Conservation (phyloP, 1,284 basidiomycete genomes). For the Paramarasmius palmivorus region DNA sequence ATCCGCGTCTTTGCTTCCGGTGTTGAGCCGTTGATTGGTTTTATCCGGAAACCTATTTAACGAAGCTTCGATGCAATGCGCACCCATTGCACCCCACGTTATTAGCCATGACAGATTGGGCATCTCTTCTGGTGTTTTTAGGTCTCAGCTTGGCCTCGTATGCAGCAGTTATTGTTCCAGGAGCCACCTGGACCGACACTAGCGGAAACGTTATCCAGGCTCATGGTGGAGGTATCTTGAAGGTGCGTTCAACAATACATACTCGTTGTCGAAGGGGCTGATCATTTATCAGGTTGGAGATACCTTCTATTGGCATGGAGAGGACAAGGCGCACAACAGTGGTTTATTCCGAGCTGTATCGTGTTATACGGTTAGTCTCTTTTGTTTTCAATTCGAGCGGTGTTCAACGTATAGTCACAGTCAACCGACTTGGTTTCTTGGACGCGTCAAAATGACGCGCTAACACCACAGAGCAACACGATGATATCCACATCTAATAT, state of each 20-base stretch:
- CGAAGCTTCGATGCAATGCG: too few species aligned
- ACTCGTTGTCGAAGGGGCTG: not conserved
- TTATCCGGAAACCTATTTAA: too few species aligned
- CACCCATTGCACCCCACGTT: too few species aligned
- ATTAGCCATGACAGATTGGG: not conserved
- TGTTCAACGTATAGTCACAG: conserved; percentile 24
- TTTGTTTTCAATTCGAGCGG: not conserved
- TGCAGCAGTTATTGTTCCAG: conserved; percentile 55
- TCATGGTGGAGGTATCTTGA: conserved; percentile 61
- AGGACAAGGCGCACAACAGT: conserved; percentile 62
- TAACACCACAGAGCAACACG: conserved; percentile 52
- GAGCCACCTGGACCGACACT: conserved; percentile 65
- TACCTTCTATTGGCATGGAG: conserved; percentile 66
- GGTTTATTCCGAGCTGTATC: conserved; percentile 58
- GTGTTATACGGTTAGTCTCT: conserved; percentile 48
- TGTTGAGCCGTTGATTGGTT: too few species aligned
- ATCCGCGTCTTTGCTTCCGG: too few species aligned
- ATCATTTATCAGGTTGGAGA: conserved; percentile 43
- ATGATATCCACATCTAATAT: conserved; percentile 61
- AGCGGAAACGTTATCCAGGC: conserved; percentile 64
- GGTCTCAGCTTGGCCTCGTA: conserved; percentile 14
- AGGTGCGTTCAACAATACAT: conserved; percentile 33
- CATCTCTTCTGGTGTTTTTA: not conserved
- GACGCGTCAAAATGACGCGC: conserved; percentile 58
- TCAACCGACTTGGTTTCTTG: conserved; percentile 56